phyloP scores from a whole-genome alignment of 2,329 filamentous ascomycete species.

The Tolypocladium nubicola region DNA sequence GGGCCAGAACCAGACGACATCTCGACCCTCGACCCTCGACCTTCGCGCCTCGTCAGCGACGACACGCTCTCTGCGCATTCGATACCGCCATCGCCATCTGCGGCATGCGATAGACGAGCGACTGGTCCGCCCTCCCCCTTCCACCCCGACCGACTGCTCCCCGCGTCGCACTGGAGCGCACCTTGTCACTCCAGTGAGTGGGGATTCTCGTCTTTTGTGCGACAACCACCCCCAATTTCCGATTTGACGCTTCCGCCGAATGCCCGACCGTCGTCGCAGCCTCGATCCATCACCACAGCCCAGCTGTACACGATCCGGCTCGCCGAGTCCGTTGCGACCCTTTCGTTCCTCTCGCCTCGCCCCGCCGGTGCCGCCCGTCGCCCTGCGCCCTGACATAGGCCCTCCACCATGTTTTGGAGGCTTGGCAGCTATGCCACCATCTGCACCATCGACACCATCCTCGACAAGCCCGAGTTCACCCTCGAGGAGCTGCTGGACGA shows the following conservation, averaged over 20 bases:
- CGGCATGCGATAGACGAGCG: neutral
- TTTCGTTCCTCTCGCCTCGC: conserved; percentile 8
- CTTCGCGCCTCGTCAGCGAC: neutral
- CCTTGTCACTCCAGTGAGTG: neutral
- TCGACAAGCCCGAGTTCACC: conserved; percentile 92
- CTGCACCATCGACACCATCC: conserved; percentile 90
- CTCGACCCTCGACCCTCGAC: neutral
- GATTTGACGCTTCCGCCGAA: neutral
- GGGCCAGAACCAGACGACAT: neutral
- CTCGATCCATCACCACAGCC: conserved; percentile 1
- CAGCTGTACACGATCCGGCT: conserved; percentile 8
- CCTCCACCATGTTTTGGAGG: conserved; percentile 92
- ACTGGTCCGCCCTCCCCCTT: neutral
- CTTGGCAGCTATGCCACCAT: conserved; percentile 98
- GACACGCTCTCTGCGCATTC: neutral
- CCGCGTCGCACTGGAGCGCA: neutral
- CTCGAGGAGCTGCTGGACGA: conserved; percentile 95
- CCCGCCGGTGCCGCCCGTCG: conserved; percentile 18
- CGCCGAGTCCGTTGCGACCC: conserved; percentile 3
- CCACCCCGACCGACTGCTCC: neutral
- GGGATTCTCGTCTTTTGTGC: conserved; percentile 2
- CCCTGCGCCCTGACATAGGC: conserved; percentile 21
- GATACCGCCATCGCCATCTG: neutral
- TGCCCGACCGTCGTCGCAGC: neutral
- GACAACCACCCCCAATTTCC: neutral